Base-by-base conservation (phyloP, 495 filamentous ascomycete species). In the Tuber melanosporum region DNA sequence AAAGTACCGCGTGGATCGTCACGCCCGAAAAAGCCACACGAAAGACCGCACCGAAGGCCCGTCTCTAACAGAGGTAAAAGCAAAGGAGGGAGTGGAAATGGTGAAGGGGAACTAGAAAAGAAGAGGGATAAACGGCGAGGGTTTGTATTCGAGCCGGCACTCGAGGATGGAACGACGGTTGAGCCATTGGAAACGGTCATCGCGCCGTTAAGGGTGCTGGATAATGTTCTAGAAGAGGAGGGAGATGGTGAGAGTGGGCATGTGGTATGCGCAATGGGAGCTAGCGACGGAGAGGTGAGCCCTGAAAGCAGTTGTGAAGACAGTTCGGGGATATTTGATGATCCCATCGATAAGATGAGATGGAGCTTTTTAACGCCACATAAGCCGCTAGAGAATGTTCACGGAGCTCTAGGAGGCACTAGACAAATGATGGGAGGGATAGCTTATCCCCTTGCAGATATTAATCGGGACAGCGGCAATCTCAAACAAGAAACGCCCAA, bases 41-140 rank as follows among this genome's bases (percentile, higher is more conserved):
- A 32, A 3, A 62, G 52, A 32, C 52, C 52, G n/a, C 75, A 44
- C 15, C 71, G 71, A 22, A 77, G 73, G 36, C 71, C 71, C 19
- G 75, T 77, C 12, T 71, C 52, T 62, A 32, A 62, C 10, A 62
- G n/a, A 42, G 44, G 26, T 47, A 36, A 32, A 44, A 49, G 71
- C 71, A 44, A 73, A 19, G 17, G 71, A 73, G 3, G 75, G 52
- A 12, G 19, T 47, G 15, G 32, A 42, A 73, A 22, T 1, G 26
- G 9, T 22, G 45, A 36, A 44, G 19, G 32, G 42, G 43, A 71
- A 71, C 49, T 2, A 15, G 52, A 62, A 62, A 62, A 62, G 52
- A 77, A 74, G 19, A 73, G 71, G 36, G 71, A 77, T 69, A 77
- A 77, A n/a, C 62, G 75, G 44, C 62, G 75, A 39, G 75, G 75